phyloP scores from a whole-genome alignment of 1,284 basidiomycete species.

The Ustilago tritici region DNA sequence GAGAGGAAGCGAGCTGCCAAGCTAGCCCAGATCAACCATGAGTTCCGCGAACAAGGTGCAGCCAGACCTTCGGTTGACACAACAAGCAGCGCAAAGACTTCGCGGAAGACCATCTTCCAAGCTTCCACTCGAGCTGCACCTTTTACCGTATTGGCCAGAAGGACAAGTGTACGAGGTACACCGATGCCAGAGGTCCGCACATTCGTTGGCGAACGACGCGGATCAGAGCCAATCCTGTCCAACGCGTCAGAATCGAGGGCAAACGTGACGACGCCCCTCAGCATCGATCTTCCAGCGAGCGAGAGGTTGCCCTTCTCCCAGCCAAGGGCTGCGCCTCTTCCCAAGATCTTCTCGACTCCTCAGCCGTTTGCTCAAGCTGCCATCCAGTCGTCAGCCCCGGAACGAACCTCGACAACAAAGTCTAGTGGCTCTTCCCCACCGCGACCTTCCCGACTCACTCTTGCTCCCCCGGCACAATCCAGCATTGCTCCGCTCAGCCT shows the following conservation, averaged over 20 bases:
- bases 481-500: neutral
- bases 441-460: conserved; percentile 19
- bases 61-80: conserved; percentile 9
- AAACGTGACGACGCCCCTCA: conserved; percentile 5
- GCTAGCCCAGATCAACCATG: conserved; percentile 13
- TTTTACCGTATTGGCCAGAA: conserved; percentile 5
- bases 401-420: neutral
- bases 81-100: neutral
- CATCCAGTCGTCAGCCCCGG: neutral
- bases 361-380: conserved; percentile 2
- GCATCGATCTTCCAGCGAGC: conserved; percentile 18
- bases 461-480: neutral
- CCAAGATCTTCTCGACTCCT: conserved; percentile 3
- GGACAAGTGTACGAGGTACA: conserved; percentile 17
- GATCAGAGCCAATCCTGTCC: conserved; percentile 14
- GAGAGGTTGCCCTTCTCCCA: conserved; percentile 13
- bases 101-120: conserved; percentile 42
- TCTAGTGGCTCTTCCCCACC: conserved; percentile 11
- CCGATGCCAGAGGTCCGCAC: conserved; percentile 2
- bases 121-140: conserved; percentile 21
- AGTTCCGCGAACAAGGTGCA: neutral
- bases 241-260: neutral
- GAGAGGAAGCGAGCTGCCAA: conserved; percentile 29
- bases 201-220: conserved; percentile 15
- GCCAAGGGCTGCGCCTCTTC: conserved; percentile 19